These are phyloP conservation scores for Ceratocystiopsis brevicomis DNA, from an alignment of 2,329 filamentous ascomycete species.

Conservation along the genomic window DNA sequence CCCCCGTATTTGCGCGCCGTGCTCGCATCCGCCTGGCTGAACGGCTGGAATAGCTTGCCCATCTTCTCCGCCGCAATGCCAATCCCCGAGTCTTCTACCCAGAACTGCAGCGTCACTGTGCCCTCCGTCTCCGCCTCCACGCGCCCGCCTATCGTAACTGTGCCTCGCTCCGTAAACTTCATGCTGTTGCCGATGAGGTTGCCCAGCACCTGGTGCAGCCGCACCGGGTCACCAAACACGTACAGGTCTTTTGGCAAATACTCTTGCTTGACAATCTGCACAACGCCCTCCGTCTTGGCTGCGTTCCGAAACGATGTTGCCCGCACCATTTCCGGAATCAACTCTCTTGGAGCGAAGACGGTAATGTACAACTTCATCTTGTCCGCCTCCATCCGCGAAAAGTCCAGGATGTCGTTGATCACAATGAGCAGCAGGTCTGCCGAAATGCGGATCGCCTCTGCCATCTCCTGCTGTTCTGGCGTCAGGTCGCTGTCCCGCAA, in stretches of 20 bases:
- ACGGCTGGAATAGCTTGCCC: slow-evolving; percentile 75
- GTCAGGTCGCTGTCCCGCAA: slow-evolving; percentile 57
- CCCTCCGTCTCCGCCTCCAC: slow-evolving; percentile 53
- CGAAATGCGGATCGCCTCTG: slow-evolving; percentile 70
- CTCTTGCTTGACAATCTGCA: slow-evolving; percentile 50
- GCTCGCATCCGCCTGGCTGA: slow-evolving; percentile 80
- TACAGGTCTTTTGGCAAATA: slow-evolving; percentile 52
- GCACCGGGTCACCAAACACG: slow-evolving; percentile 46
- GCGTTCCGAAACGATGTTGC: slow-evolving; percentile 47
- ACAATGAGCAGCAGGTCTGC: slow-evolving; percentile 76
- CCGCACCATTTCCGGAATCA: slow-evolving; percentile 47
- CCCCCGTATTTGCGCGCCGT: slow-evolving; percentile 83
- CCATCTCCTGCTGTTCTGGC: slow-evolving; percentile 64
- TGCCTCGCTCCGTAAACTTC: slow-evolving; percentile 79
- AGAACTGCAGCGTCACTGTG: slow-evolving; percentile 59
- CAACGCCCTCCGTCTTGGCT: slow-evolving; percentile 43
- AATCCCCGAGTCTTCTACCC: slow-evolving; percentile 78
- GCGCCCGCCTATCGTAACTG: slow-evolving; percentile 63
- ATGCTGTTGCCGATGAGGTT: slow-evolving; percentile 86
- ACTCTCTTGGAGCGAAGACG: slow-evolving; percentile 47
- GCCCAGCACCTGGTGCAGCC: slow-evolving; percentile 49
- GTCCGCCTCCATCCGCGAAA: slow-evolving; percentile 82
- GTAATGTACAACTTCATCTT: slow-evolving; percentile 66
- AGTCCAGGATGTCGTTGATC: slow-evolving; percentile 92
- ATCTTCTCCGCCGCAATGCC: slow-evolving; percentile 71